Evolutionary conservation across 1,284 basidiomycete species (phyloP), one percentile per base, ranked within the genome.

Genomic region (Nidula niveotomentosa): DNA sequence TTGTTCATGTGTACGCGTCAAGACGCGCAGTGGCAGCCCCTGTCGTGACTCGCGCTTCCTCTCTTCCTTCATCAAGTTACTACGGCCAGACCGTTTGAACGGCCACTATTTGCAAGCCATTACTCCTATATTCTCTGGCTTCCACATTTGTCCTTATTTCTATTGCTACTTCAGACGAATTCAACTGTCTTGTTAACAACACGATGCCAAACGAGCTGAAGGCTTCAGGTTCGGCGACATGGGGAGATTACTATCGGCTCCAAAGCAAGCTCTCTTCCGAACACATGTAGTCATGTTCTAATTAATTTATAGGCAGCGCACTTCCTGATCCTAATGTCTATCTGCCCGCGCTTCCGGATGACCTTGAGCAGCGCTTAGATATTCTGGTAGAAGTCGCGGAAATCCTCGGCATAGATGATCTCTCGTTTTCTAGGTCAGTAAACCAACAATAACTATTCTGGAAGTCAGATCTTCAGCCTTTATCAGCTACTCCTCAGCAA

Each of bases 401-500:
- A 5, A 51, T 62, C 23, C 58, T 69, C 7, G 65, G 59, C 13
- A 64, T 65, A 33, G 59, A 63, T 8, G 65, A 68, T 47, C 60
- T 65, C 1, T 63, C 59, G 17, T 67, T 65, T 49, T 39, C 56
- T 8, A 65, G 60, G 64, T 66, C 18, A 36, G 30, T 30, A 30
- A 30, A 47, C 1, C 10, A 10, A 33, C 17, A 41, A n/a, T 8
- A 46, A 39, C 34, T 12, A 10, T 45, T 13, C 1, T 36, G 13
- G 6, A n/a, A 13, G 44, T 15, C 30, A 13, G 13, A 0, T 5
- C 17, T 34, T 41, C 39, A 41, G 17, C 39, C 17, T 17, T 17
- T 12, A 13, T 17, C 17, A 80, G 75, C 37, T 77, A 72, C 55
- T 68, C 73, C 2, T 62, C 63, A 1, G 72, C 73, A 1, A 72